phyloP scores from a whole-genome alignment of 225 moss, liverwort and hornwort genomes.

The Lunularia cruciata region DNA sequence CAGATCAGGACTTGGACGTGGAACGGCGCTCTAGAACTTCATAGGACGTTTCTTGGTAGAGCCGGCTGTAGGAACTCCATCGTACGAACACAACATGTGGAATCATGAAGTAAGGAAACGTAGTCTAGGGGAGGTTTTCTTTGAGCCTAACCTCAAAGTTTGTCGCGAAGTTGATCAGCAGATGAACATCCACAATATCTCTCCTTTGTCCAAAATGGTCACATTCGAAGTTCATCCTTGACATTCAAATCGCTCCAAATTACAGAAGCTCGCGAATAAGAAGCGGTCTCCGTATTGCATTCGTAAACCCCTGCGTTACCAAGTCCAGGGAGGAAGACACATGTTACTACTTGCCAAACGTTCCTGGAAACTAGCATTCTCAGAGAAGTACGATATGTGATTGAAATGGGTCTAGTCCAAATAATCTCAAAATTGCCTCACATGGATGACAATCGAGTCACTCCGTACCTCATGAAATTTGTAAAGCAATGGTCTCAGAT shows the following conservation, averaged over 20 bases:
- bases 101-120: too few relatives aligned
- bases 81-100: too few relatives aligned
- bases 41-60: too few relatives aligned
- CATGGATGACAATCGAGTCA: too few relatives aligned
- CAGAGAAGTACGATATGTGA: neutral
- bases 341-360: neutral
- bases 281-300: slow-evolving; percentile 48
- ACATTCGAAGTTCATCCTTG: neutral
- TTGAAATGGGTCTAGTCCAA: too few relatives aligned
- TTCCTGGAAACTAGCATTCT: neutral
- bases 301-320: slow-evolving; percentile 45
- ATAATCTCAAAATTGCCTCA: neutral
- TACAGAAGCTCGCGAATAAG: slow-evolving; percentile 41
- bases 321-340: neutral
- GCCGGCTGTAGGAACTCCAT: too few relatives aligned
- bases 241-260: neutral
- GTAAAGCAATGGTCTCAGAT: slow-evolving; percentile 43
- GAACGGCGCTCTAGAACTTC: too few relatives aligned
- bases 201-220: neutral
- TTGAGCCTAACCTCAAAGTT: too few relatives aligned
- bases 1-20: too few relatives aligned
- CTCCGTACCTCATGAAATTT: slow-evolving; percentile 47
- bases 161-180: too few relatives aligned
- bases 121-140: too few relatives aligned
- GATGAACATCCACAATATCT: too few relatives aligned